Base-by-base conservation (phyloP, 176 grass and related monocot species). In the Canna indica region DNA sequence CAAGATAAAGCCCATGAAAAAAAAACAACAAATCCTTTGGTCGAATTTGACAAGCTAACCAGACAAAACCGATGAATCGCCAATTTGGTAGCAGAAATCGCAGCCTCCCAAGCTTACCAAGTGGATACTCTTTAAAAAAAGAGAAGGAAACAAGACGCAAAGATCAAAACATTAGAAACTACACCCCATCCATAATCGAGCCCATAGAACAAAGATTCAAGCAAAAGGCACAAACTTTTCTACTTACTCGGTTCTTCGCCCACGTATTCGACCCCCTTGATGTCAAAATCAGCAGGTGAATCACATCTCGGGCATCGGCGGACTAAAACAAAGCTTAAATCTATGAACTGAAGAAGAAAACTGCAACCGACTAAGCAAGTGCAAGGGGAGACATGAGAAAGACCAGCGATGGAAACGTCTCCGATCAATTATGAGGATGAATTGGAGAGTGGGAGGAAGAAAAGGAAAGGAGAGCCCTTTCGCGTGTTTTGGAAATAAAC, bases 141-240 rank as follows among this genome's bases (percentile, higher is more conserved):
- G 33, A 30, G 13, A 10, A 47, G 44, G 20, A 38, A 30, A 25
- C 25, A 11, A 38, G 27, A 1, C 44, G 24, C 64, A 39, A 4
- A 24, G 35, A 70, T 70, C 27, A 33, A 70, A 25, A 48, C 16
- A 50, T 66, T 4, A 2, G 34, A 22, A 39, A 5, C 32, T 10
- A 52, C 5, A 47, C 44, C 17, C 20, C 15, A 5, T 13, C 27
- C 38, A 13, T 22, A 50, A 48, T 27, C 47, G 3, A 48, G 17
- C 41, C 41, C 68, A 9, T 13, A 32, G 29, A 50, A 70, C 27
- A 31, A 48, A 50, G 68, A 70, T 70, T n/a, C 45, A 42, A 70
- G 25, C 44, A 50, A 50, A 70, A 70, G 68, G 31, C 32, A 18
- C 42, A 70, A 70, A 31, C 68, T 70, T 70, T 48, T 15, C 44